Base-by-base conservation (phyloP, 306 rosid species). In the Vachellia collinsii region DNA sequence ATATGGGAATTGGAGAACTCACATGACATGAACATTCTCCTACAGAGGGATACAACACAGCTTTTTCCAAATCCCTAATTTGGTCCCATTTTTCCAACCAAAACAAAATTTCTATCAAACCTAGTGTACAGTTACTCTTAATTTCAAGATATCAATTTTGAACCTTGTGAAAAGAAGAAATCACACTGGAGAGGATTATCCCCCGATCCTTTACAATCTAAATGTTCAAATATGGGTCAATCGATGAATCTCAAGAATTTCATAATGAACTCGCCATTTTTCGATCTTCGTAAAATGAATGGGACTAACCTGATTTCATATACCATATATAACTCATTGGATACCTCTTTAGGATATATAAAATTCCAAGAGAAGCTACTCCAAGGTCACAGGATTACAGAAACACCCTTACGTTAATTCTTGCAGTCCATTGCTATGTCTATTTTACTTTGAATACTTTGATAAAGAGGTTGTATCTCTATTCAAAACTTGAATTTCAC, bases 51-150 rank as follows among this genome's bases (percentile, higher is more conserved):
- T 14, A 4, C 1, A 17, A 0, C 3, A 17, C 8, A 29, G 63
- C 51, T 59, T 76, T 71, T 63, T 86, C 75, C 61, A 8, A 73
- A 42, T 23, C 80, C 86, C 86, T 79, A 79, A 63, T 80, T 71
- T 81, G 85, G 81, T 68, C 80, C 29, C 62, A 53, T 9, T 51
- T 82, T 90, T 90, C 90, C 9, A 0, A 87, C 91, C 90, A 85
- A 90, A 83, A 1, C 72, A 50, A 29, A 41, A 9, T 84, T 87
- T 75, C 77, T 46, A 80, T 37, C 80, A 16, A 25, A 41, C 82
- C 81, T 89, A 79, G 71, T 10, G 0, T 62, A 29, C 16, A 25
- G 2, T 62, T 13, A 3, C 34, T 48, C 54, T 13, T 13, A 48
- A 48, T 48, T 48, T 48, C 54, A 58, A 0, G 11, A 9, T 9